phyloP scores from a whole-genome alignment of 1,284 basidiomycete species.

The Ganoderma resinaceum region DNA sequence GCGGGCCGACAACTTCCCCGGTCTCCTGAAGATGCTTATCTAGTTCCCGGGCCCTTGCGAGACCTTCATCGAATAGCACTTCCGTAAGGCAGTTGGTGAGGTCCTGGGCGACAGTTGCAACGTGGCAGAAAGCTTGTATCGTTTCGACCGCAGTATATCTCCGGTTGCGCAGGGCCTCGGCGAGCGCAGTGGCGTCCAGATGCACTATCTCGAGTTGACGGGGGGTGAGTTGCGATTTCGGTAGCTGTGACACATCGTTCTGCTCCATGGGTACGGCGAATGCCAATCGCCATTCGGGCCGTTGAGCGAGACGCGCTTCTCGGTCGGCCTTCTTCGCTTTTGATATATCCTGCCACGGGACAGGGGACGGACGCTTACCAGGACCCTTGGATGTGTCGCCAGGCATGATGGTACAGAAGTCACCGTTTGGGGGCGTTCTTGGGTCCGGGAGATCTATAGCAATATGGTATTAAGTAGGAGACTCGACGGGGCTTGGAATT shows the following conservation, averaged over 20 bases:
- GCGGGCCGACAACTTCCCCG: slow-evolving; percentile 58
- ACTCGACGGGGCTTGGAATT: slow-evolving; percentile 28
- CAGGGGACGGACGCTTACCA: slow-evolving; percentile 9
- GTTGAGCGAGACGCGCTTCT: slow-evolving; percentile 38
- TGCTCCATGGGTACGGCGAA: slow-evolving; percentile 29
- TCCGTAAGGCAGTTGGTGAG: slow-evolving; percentile 65
- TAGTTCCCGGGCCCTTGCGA: slow-evolving; percentile 56
- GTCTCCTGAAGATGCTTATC: slow-evolving; percentile 55
- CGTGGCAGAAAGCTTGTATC: slow-evolving; percentile 43
- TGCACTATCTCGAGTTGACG: slow-evolving; percentile 44
- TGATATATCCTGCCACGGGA: slow-evolving; percentile 34
- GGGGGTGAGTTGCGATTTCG: slow-evolving; percentile 39
- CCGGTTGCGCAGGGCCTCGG: slow-evolving; percentile 37
- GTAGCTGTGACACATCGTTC: slow-evolving; percentile 42
- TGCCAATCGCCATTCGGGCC: slow-evolving; percentile 42
- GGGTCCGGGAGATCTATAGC: slow-evolving; percentile 16
- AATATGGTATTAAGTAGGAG: slow-evolving; percentile 30
- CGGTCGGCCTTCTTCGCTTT: slow-evolving; percentile 40
- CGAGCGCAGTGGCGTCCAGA: slow-evolving; percentile 44
- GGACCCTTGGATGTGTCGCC: slow-evolving; percentile 18
- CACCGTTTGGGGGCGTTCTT: slow-evolving; percentile 31
- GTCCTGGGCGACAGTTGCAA: slow-evolving; percentile 44
- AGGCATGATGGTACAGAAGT: slow-evolving; percentile 27
- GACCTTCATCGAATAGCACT: slow-evolving; percentile 58
- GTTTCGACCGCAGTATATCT: slow-evolving; percentile 45